These are phyloP conservation scores for Penicillium verrucosum DNA, from an alignment of 2,329 filamentous ascomycete genomes.

Conservation along the genomic window DNA sequence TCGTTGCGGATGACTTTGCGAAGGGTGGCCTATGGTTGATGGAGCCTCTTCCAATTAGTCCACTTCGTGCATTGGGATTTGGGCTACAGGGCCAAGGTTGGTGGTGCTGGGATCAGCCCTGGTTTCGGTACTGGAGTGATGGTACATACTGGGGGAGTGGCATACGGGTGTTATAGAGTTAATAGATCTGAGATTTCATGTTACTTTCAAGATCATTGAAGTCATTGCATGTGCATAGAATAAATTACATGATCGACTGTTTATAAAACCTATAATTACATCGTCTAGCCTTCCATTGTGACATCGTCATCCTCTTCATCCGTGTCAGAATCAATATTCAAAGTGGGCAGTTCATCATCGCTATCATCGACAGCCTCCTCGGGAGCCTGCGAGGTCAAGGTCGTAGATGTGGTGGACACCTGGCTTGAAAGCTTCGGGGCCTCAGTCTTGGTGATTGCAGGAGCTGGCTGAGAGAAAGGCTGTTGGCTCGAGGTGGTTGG, in stretches of 20 bases:
- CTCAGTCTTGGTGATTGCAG: conserved; percentile 9
- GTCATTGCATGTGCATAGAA: background rate
- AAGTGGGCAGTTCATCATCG: conserved; percentile 49
- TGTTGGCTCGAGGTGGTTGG: conserved; percentile 1
- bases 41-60: conserved; percentile 76
- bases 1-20: conserved; percentile 74
- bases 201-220: background rate
- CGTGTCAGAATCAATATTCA: conserved; percentile 48
- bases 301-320: conserved; percentile 44
- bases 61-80: conserved; percentile 63
- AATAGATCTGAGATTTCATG: background rate
- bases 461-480: conserved; percentile 8
- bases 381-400: conserved; percentile 5
- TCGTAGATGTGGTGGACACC: conserved; percentile 8
- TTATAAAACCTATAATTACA: background rate
- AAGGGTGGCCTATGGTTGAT: conserved; percentile 72
- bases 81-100: conserved; percentile 60
- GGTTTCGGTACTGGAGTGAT: conserved; percentile 59
- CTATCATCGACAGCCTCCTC: conserved; percentile 39
- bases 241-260: background rate
- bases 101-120: conserved; percentile 63
- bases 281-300: conserved; percentile 23
- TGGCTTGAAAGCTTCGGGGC: conserved; percentile 7
- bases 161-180: conserved; percentile 29
- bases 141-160: conserved; percentile 63